Evolutionary conservation across 2,329 filamentous ascomycete species (phyloP), one percentile per base, ranked within the genome.

Genomic region (Clarireedia monteithiana): DNA sequence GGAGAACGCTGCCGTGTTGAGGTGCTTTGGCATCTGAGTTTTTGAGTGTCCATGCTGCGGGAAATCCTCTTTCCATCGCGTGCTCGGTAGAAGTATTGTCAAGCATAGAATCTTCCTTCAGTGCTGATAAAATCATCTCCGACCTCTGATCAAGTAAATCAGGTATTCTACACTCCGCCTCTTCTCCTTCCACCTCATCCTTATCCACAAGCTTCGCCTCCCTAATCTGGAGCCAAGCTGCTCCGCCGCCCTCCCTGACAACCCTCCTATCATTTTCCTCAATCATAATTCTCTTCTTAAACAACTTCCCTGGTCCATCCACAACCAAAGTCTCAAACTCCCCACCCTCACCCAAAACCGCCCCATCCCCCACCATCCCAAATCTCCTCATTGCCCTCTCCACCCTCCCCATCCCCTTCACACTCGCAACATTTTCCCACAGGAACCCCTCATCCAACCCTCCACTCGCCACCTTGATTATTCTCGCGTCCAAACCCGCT

Each of bases 271-370:
- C 77, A 4, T 71, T 69, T 2, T 81, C 77, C 0, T 73, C 73
- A 34, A 96, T 74, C 44, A 76, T 74, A 59, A 97, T 86, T 51
- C 77, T 80, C 61, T 78, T 80, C 72, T 81, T 86, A 78, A 94
- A 96, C 58, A 96, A 69, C 50, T 74, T 73, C 0, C 67, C 65
- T 7, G 92, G 92, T 10, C 92, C 94, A 71, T 91, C 83, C 38
- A 97, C 67, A 46, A 94, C 90, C 52, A 97, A 74, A 30, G 91
- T 97, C 78, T 97, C 94, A 71, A 95, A 97, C 74, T 97, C 94
- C 3, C 94, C 94, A 5, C 94, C 94, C 70, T 97, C 94, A 1
- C 94, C 94, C 17, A 97, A 73, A 9, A 91, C 82, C 7, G 88
- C 87, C 0, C 88, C 90, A 60, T 78, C 74, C 58, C 80, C 75